Evolutionary conservation across 192 early-diverging fungal genomes (phyloP), one percentile per base, ranked within the genome.

Genomic region (Linnemannia schmuckeri): DNA sequence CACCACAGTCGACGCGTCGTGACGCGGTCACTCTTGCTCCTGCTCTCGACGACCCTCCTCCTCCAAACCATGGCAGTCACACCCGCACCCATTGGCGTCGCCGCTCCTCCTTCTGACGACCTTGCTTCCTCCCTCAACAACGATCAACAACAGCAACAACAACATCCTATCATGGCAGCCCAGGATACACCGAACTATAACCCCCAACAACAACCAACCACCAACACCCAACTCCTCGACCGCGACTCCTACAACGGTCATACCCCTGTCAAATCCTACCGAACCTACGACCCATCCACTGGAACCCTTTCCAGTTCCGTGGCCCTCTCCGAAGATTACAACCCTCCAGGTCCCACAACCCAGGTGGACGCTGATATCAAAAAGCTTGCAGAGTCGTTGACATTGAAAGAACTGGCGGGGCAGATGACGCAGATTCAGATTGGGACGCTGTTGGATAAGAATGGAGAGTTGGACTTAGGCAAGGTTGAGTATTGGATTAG

Each of bases 341-440:
- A 52, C 27, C 70, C 81, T 13, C 52, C 49, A 1, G 41, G 76
- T 1, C 76, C 77, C 7, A 55, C 89, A 0, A 75, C 72, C 0
- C 0, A 68, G 0, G 89, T 93, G 52, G 94, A 95, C 66, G 41
- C 35, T 1, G 94, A 93, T 66, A 89, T 95, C 46, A 54, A 40
- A 22, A 66, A 40, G 5, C 80, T 94, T 68, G 87, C 92, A 12
- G 30, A 74, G 22, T 74, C 68, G 6, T 83, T 95, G 89, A 90
- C 87, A 0, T 52, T 94, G 6, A 79, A 81, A 63, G 91, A 94
- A 57, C 91, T 94, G 70, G 90, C 91, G 38, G 94, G 94, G 22
- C 94, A 95, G 70, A 93, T 95, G 94, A 91, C 92, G 24, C 94
- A 95, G 83, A 88, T 95, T 33, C 87, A 93, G 37, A 89, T 92